phyloP scores from a whole-genome alignment of 2,329 filamentous ascomycete species.

The Colletotrichum brevisporum region DNA sequence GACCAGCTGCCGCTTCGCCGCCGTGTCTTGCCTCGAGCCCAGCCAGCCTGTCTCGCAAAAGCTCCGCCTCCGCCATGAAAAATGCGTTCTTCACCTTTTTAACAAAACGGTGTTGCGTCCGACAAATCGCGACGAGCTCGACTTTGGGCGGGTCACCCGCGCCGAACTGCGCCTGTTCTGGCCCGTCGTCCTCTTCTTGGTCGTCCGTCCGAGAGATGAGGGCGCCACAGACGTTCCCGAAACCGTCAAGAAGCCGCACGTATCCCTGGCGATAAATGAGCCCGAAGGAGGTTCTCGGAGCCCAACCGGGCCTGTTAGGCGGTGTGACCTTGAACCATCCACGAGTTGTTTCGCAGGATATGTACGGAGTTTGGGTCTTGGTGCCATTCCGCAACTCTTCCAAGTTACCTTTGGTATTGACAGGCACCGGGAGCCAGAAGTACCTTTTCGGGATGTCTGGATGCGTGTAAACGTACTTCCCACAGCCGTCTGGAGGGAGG shows the following conservation, averaged over 20 bases:
- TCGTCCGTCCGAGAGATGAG: background rate
- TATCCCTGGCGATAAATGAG: background rate
- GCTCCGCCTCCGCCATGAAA: background rate
- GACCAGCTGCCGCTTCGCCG: too few species aligned
- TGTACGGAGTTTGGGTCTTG: conserved; percentile 10
- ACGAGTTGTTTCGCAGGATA: background rate
- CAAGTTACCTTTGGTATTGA: too few species aligned
- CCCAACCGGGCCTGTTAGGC: background rate
- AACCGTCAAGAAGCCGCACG: background rate
- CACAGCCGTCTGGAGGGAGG: background rate
- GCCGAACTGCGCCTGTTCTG: background rate
- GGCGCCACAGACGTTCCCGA: background rate
- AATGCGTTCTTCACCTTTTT: too few species aligned
- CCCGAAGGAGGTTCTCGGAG: too few species aligned
- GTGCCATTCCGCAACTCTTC: too few species aligned
- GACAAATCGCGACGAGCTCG: background rate
- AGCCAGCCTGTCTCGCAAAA: too few species aligned
- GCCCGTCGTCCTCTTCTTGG: too few species aligned
- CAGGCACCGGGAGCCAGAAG: conserved; percentile 10
- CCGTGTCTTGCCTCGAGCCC: too few species aligned
- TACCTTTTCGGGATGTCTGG: background rate
- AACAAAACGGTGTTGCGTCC: background rate
- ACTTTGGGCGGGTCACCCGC: background rate
- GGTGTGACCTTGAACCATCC: background rate
- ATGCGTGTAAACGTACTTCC: background rate